A percentile compares a stretch with the other conserved stretches of the same genome.
Evolutionary conservation across 208 protist species (phyloP).

Genomic region (Leishmania mexicana): DNA sequence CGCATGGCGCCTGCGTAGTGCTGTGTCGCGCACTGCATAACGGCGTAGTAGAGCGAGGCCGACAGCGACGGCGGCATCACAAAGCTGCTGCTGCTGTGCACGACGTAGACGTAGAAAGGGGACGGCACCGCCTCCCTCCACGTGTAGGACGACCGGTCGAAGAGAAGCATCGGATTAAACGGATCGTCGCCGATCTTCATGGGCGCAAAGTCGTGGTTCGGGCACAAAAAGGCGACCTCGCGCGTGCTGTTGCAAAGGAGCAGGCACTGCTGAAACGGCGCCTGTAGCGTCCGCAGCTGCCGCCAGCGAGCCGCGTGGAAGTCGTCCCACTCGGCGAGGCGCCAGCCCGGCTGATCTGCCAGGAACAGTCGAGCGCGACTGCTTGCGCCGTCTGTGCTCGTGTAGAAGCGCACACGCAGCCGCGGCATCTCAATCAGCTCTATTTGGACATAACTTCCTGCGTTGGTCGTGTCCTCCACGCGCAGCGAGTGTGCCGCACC

Average conservation of each 20-base stretch:
- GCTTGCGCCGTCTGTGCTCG: conserved; percentile 50
- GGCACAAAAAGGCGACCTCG: conserved; percentile 68
- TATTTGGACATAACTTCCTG: conserved; percentile 36
- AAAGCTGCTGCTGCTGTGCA: conserved; percentile 91
- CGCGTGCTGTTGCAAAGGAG: conserved; percentile 62
- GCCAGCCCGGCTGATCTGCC: conserved; percentile 78
- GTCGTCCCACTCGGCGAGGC: conserved; percentile 60
- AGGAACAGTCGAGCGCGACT: conserved; percentile 62
- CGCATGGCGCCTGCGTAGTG: conserved; percentile 85
- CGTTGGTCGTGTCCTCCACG: conserved; percentile 8
- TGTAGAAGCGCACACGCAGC: conserved; percentile 82
- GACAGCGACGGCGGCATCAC: conserved; percentile 84
- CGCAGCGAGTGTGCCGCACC: background rate
- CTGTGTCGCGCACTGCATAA: conserved; percentile 88
- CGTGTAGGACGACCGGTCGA: conserved; percentile 67
- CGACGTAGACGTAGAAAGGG: conserved; percentile 88
- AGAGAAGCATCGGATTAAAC: conserved; percentile 62
- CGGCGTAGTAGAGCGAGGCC: conserved; percentile 93
- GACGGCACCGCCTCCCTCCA: conserved; percentile 82
- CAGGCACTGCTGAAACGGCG: conserved; percentile 67
- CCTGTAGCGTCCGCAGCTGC: conserved; percentile 39
- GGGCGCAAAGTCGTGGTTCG: conserved; percentile 74
- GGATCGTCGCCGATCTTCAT: conserved; percentile 56
- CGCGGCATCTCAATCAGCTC: conserved; percentile 90
- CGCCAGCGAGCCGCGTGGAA: conserved; percentile 9